These are phyloP conservation scores for Umbelopsis isabellina DNA, from an alignment of 192 early-diverging fungal species.

Conservation along the genomic window DNA sequence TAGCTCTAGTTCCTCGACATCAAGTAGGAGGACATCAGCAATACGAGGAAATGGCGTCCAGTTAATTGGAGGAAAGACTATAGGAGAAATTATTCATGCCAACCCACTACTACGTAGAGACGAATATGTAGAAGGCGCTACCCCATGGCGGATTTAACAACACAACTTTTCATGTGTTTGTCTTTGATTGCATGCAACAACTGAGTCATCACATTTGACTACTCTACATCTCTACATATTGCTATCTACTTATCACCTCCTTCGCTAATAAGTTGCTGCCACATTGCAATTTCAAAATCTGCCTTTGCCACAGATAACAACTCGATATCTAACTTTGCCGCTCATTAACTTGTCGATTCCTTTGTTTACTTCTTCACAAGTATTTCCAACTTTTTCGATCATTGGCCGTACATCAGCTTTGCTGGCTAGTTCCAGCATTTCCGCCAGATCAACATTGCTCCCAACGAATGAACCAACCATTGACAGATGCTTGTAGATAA, in stretches of 20 bases:
- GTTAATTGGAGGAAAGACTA: constrained; percentile 11
- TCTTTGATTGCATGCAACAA: too few species aligned
- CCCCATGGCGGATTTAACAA: neutral
- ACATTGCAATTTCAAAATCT: neutral
- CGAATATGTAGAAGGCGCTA: neutral
- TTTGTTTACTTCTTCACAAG: constrained; percentile 64
- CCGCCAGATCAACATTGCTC: constrained; percentile 51
- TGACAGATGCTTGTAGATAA: constrained; percentile 53
- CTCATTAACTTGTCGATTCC: constrained; percentile 62
- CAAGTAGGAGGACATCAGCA: neutral
- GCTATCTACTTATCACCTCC: too few species aligned
- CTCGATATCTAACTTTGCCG: constrained; percentile 69
- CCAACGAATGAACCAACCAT: constrained; percentile 75
- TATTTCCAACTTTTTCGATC: constrained; percentile 60
- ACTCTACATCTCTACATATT: too few species aligned
- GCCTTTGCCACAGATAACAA: constrained; percentile 51
- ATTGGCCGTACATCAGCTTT: constrained; percentile 64
- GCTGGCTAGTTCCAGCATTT: constrained; percentile 72
- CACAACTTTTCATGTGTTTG: neutral
- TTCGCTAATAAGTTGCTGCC: too few species aligned
- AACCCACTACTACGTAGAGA: constrained; percentile 16
- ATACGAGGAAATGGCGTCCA: neutral
- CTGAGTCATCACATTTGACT: too few species aligned
- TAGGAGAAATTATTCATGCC: constrained; percentile 2
- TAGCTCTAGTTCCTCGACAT: neutral